These are phyloP conservation scores for Lachnum nothofagi DNA, from an alignment of 2,329 filamentous ascomycete species.

Conservation along the genomic window DNA sequence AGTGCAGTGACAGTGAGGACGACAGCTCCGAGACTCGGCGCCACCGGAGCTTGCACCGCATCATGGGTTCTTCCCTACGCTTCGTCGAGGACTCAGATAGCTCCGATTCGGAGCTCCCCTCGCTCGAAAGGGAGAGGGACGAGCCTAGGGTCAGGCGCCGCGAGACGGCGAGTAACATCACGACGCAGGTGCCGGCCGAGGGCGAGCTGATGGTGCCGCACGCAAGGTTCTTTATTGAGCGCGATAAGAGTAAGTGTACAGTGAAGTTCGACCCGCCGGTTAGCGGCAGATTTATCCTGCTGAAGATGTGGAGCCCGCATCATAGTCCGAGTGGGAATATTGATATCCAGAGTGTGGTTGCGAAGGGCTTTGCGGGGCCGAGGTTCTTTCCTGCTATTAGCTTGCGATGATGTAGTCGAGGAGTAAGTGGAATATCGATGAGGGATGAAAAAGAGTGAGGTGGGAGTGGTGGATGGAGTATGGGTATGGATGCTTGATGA, in stretches of 20 bases:
- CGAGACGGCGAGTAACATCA: conserved; percentile 38
- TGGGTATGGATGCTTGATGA: no score
- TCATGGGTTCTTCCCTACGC: conserved; percentile 43
- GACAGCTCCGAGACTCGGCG: conserved; percentile 27
- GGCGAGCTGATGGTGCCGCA: conserved; percentile 64
- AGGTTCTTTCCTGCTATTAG: conserved; percentile 69
- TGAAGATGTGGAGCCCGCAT: conserved; percentile 85
- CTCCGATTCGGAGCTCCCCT: background rate
- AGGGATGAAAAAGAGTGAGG: no score
- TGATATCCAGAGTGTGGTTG: conserved; percentile 81
- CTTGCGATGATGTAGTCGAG: conserved; percentile 22
- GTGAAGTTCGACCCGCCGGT: conserved; percentile 80
- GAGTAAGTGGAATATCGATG: no score
- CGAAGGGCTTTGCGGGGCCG: conserved; percentile 78
- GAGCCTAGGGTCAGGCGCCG: conserved; percentile 20
- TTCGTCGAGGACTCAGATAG: conserved; percentile 44
- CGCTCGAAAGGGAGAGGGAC: background rate
- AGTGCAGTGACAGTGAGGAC: conserved; percentile 56
- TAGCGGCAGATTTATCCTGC: conserved; percentile 73
- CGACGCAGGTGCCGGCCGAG: conserved; percentile 52
- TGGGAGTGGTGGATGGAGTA: no score
- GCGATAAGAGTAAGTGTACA: conserved; percentile 76
- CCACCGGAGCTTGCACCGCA: conserved; percentile 46
- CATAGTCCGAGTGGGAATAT: conserved; percentile 65
- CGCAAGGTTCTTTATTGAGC: conserved; percentile 78